Percentiles rank a stretch among this genome's conserved stretches.
Evolutionary conservation across 768 basidiomycete genomes (phyloP).

Genomic region (Boletus bicolor): DNA sequence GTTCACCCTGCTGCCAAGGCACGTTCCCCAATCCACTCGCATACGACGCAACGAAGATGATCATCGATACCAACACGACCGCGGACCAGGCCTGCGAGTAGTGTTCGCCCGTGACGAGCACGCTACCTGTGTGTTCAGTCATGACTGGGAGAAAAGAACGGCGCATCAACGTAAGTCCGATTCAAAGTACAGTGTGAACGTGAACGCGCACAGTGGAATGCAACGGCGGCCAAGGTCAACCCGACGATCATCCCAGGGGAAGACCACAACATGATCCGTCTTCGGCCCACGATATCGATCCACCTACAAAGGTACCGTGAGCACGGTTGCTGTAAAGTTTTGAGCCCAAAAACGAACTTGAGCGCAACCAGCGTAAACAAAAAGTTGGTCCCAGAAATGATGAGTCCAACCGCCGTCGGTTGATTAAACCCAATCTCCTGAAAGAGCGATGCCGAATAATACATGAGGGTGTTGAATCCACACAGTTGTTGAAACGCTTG

Average conservation of each 20-base stretch:
- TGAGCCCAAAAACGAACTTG: constrained; percentile 35
- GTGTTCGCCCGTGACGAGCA: constrained; percentile 54
- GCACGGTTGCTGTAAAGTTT: not conserved
- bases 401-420: constrained; percentile 76
- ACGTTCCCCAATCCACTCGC: constrained; percentile 77
- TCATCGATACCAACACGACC: constrained; percentile 75
- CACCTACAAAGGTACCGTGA: constrained; percentile 14
- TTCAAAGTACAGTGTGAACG: not conserved
- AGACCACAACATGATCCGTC: constrained; percentile 67
- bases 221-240: constrained; percentile 57
- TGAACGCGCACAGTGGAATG: constrained; percentile 48
- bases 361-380: constrained; percentile 74
- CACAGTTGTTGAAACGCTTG: constrained; percentile 83
- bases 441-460: constrained; percentile 76
- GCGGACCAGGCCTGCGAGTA: constrained; percentile 64
- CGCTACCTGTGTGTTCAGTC: constrained; percentile 56
- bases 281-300: constrained; percentile 69
- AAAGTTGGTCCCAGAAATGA: constrained; percentile 77
- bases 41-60: constrained; percentile 79
- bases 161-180: not conserved
- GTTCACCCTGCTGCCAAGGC: constrained; percentile 86
- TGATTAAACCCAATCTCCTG: constrained; percentile 79
- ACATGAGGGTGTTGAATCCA: constrained; percentile 81
- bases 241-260: constrained; percentile 73
- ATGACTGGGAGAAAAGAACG: constrained; percentile 39